Evolutionary conservation across 2,329 filamentous ascomycete genomes (phyloP), one percentile per base, ranked within the genome.

Genomic region (Trichoderma cornu-damae): DNA sequence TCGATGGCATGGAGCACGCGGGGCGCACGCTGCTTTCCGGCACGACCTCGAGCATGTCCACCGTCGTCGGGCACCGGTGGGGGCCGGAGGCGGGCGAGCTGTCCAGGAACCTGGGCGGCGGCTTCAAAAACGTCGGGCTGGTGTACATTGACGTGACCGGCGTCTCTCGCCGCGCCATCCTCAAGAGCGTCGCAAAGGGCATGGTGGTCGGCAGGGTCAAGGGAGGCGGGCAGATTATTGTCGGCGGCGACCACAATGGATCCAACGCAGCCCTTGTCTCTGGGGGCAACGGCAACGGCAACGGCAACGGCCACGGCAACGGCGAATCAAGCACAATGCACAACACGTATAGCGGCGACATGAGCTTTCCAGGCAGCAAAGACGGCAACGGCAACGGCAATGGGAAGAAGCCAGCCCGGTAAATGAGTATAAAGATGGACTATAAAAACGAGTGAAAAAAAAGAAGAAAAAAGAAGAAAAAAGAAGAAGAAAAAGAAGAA

Each of bases 71-170:
- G n/a, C 94, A 97, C 72, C 86, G 85, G 61, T 99, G 92, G 77
- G 94, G 94, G 4, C 69, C 81, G 1, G 90, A 99, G 72, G 94
- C 94, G 0, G 90, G 91, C 14, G 80, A 86, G 34, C 78, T 97
- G 14, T 87, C 90, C 2, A 79, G 80, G 40, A 80, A 89, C 53
- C 73, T 99, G 18, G 89, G 90, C 1, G 87, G 90, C 4, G 93
- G 92, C 22, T 86, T 96, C 66, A 96, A 94, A 79, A 99, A 97
- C 63, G 94, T 97, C 6, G 94, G 92, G 5, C 79, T 99, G 26
- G 94, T 99, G 30, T 99, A 99, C 69, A 96, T 99, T 60, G 94
- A 99, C 66, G 93, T 95, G 1, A 88, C 92, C 0, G 94, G 94
- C 34, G 94, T 99, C 1, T 96, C 89, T 56, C 81, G 94, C 40